phyloP scores from a whole-genome alignment of 2,329 filamentous ascomycete species.

The Chrysosporium keratinophilum region DNA sequence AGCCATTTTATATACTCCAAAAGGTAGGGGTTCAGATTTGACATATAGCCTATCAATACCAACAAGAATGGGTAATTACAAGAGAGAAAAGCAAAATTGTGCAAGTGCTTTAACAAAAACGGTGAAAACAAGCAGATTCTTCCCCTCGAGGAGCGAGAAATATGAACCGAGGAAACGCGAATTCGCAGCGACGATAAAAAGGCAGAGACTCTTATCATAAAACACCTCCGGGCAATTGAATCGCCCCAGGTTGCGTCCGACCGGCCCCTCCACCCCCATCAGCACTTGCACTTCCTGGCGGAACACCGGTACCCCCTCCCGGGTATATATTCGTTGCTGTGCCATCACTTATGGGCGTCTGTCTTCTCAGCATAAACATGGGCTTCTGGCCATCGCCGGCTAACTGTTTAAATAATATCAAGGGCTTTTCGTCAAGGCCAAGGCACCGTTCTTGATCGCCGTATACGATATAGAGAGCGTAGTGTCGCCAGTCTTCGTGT shows the following conservation, averaged over 20 bases:
- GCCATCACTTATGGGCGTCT: conserved; percentile 46
- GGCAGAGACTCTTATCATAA: conserved; percentile 2
- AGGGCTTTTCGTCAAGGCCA: conserved; percentile 79
- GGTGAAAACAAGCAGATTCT: too few species aligned
- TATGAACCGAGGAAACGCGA: too few species aligned
- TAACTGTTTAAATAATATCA: conserved; percentile 94
- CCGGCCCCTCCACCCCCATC: conserved; percentile 11
- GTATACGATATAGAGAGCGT: conserved; percentile 95
- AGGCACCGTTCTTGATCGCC: conserved; percentile 96
- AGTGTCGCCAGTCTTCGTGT: conserved; percentile 93
- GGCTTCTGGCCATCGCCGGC: conserved; percentile 96
- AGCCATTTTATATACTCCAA: too few species aligned
- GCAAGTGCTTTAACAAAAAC: too few species aligned
- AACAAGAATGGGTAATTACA: too few species aligned
- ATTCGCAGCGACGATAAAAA: too few species aligned
- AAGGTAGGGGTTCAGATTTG: too few species aligned
- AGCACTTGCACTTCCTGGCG: conserved; percentile 12
- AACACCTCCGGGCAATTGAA: conserved; percentile 11
- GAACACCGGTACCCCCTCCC: conserved; percentile 14
- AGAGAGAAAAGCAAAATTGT: too few species aligned
- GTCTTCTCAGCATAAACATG: conserved; percentile 90
- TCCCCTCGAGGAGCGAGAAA: too few species aligned
- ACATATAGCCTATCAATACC: too few species aligned
- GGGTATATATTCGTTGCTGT: conserved; percentile 26
- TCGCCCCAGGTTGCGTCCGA: conserved; percentile 1